A percentile compares a stretch with the other conserved stretches of the same genome.
Evolutionary conservation across 2,329 filamentous ascomycete species (phyloP).

Genomic region (Fusarium siculi): DNA sequence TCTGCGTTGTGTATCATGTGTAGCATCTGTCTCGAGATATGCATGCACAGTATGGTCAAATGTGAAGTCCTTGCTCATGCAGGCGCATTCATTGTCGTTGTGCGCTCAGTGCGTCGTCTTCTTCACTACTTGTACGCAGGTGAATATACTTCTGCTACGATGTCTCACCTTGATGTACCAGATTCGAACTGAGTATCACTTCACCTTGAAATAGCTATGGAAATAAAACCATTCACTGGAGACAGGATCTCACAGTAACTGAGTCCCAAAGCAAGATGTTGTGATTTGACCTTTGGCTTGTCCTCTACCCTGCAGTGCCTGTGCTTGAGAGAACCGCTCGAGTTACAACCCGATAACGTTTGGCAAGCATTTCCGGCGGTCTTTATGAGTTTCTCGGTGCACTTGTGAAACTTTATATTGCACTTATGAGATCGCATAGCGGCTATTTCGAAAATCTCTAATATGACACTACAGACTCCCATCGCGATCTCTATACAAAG

Average conservation of each 20-base stretch:
- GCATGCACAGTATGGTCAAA: background rate
- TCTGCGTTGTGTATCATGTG: background rate
- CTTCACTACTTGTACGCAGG: accelerated
- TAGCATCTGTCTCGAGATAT: background rate
- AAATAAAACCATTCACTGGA: accelerated
- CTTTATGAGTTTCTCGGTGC: background rate
- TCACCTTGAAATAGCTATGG: accelerated
- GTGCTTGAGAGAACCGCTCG: background rate
- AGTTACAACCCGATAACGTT: background rate
- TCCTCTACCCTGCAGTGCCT: background rate
- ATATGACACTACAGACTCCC: background rate
- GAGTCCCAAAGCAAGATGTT: accelerated
- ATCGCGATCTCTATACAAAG: constrained; percentile 61
- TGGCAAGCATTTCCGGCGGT: no score
- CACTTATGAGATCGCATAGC: accelerated
- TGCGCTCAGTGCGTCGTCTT: accelerated
- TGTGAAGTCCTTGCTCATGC: background rate
- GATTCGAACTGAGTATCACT: no score
- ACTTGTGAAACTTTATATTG: accelerated
- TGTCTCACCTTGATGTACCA: background rate
- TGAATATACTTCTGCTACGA: no score
- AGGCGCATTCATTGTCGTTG: background rate
- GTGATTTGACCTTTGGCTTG: accelerated
- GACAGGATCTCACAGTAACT: accelerated
- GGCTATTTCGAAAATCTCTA: accelerated